A percentile compares a stretch with the other conserved stretches of the same genome.
Conservation (phyloP, 192 early-diverging fungal species). For the Coemansia asiatica region DNA sequence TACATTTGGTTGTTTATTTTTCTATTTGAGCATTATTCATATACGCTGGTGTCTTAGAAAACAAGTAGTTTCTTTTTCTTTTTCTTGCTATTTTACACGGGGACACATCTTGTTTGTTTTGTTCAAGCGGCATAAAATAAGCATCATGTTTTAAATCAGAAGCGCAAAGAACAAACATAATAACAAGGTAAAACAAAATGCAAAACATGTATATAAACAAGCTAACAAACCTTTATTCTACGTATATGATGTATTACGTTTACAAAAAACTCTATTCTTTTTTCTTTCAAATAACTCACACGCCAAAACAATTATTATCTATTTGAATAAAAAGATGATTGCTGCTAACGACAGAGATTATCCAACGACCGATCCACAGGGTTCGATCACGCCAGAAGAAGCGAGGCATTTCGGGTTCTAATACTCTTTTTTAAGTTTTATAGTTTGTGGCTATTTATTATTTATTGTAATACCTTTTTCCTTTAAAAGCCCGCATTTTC, state of each 20-base stretch:
- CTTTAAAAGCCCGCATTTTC: too few species aligned
- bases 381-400: background rate
- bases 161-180: background rate
- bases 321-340: background rate
- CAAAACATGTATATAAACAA: too few species aligned
- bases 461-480: too few species aligned
- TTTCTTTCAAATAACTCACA: background rate
- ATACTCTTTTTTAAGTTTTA: background rate
- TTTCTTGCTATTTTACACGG: background rate
- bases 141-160: background rate
- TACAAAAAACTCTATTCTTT: background rate
- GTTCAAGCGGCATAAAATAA: background rate
- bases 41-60: background rate
- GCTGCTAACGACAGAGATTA: background rate
- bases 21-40: background rate
- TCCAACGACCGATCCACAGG: background rate
- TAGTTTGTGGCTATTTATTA: background rate
- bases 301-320: background rate
- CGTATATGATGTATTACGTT: too few species aligned
- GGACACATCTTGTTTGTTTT: background rate
- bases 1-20: background rate
- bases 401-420: background rate
- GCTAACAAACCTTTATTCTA: too few species aligned
- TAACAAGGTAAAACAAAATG: background rate
- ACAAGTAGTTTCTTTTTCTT: background rate